phyloP scores from a whole-genome alignment of 2,329 filamentous ascomycete species.

The Epichloe bromicola region DNA sequence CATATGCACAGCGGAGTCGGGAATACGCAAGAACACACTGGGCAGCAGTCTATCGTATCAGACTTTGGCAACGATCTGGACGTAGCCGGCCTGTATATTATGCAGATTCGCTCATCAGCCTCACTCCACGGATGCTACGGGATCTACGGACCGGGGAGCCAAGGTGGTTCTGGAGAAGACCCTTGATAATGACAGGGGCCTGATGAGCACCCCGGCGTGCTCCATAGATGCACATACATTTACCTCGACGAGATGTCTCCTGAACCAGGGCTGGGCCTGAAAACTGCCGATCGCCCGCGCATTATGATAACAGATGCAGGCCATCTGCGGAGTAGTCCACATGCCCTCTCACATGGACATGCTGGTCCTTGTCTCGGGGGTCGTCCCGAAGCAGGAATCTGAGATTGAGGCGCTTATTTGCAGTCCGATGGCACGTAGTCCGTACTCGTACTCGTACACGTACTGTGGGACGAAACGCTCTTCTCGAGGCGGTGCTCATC shows the following conservation, averaged over 20 bases:
- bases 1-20: no score
- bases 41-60: slow-evolving; percentile 10
- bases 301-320: slow-evolving; percentile 11
- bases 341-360: slow-evolving; percentile 15
- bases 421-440: not conserved
- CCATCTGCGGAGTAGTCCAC: slow-evolving; percentile 8
- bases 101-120: slow-evolving; percentile 29
- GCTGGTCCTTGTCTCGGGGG: slow-evolving; percentile 4
- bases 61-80: slow-evolving; percentile 23
- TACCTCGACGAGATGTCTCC: slow-evolving; percentile 15
- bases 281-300: slow-evolving; percentile 11
- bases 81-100: slow-evolving; percentile 13
- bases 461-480: no score
- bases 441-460: no score
- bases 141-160: slow-evolving; percentile 20
- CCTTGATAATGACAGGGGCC: not conserved
- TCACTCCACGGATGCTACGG: slow-evolving; percentile 30
- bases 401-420: not conserved
- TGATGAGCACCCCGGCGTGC: slow-evolving; percentile 8
- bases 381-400: not conserved
- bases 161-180: not conserved
- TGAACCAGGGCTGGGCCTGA: slow-evolving; percentile 10
- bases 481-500: no score
- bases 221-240: slow-evolving; percentile 11
- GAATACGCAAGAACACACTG: no score